A percentile compares a stretch with the other conserved stretches of the same genome.
These are phyloP conservation scores for Loxodes magnus DNA, from an alignment of 73 alveolate genomes.

Conservation along the genomic window DNA sequence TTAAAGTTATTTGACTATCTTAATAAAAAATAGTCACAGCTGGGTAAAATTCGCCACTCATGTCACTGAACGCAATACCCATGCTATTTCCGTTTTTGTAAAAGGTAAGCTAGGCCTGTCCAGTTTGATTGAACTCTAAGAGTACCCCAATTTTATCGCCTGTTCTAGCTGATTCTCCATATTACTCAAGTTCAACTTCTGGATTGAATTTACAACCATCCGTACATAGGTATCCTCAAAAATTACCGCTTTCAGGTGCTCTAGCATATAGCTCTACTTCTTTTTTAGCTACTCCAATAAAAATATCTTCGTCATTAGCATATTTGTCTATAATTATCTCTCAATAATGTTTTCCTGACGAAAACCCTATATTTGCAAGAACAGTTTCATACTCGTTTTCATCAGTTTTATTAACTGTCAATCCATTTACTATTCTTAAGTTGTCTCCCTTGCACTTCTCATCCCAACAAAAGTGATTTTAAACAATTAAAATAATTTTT, in stretches of 20 bases:
- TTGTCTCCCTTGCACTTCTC: constrained; percentile 16
- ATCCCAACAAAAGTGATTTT: constrained; percentile 13
- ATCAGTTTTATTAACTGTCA: constrained; percentile 16
- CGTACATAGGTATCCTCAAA: background rate
- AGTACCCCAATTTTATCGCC: background rate
- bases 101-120: background rate
- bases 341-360: constrained; percentile 23
- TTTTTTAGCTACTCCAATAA: constrained; percentile 22
- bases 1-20: background rate
- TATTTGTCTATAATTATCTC: constrained; percentile 19
- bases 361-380: constrained; percentile 17
- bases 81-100: background rate
- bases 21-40: background rate
- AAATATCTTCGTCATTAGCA: constrained; percentile 28
- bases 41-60: background rate
- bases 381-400: constrained; percentile 18
- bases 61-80: background rate
- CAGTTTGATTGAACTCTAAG: background rate
- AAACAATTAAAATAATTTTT: background rate
- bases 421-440: constrained; percentile 9
- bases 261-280: background rate
- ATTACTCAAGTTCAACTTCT: background rate
- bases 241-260: background rate
- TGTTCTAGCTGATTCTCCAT: background rate
- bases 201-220: background rate